Conservation (phyloP, 2,329 filamentous ascomycete species). For the Emmonsia crescens region DNA sequence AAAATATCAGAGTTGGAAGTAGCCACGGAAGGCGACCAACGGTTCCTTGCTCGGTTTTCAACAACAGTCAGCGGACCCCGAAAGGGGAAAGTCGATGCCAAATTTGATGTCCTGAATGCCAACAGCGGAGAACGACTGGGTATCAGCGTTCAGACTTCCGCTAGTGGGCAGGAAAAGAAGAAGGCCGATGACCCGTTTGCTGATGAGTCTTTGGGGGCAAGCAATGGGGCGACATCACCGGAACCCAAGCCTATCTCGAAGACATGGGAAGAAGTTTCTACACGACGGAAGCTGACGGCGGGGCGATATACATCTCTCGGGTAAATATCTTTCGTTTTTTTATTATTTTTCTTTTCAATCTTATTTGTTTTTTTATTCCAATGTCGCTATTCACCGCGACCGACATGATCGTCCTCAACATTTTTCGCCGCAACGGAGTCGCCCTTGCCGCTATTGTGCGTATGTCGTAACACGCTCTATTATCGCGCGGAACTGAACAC, state of each 20-base stretch:
- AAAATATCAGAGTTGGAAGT: constrained; percentile 41
- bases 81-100: constrained; percentile 67
- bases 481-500: background rate
- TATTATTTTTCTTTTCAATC: background rate
- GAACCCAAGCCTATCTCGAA: constrained; percentile 17
- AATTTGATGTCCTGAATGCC: constrained; percentile 59
- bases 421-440: background rate
- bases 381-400: background rate
- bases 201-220: constrained; percentile 24
- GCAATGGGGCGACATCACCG: constrained; percentile 14
- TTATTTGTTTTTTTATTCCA: background rate
- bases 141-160: constrained; percentile 32
- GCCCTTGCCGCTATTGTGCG: background rate
- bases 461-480: background rate
- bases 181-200: constrained; percentile 38
- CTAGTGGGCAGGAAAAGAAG: constrained; percentile 17
- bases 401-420: background rate
- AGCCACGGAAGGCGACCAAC: constrained; percentile 48
- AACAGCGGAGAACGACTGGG: constrained; percentile 55
- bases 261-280: constrained; percentile 57
- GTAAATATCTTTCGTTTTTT: background rate
- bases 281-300: constrained; percentile 56
- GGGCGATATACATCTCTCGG: constrained; percentile 58
- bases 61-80: constrained; percentile 61
- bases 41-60: constrained; percentile 72